Base-by-base conservation (phyloP, 768 basidiomycete species). In the Boletus huronensis region DNA sequence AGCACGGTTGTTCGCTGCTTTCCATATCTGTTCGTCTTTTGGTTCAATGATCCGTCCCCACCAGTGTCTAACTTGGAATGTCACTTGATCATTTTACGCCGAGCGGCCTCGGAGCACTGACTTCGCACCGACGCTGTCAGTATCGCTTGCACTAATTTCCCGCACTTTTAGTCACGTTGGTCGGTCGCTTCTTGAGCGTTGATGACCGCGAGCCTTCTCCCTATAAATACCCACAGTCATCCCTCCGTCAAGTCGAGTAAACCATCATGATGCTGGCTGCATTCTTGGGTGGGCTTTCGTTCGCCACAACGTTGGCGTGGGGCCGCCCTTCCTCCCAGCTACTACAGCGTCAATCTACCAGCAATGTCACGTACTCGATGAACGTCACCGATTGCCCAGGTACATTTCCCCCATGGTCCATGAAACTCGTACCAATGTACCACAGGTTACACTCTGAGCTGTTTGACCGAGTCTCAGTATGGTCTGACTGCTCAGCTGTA, bases 401-500 rank as follows among this genome's bases (percentile, higher is more conserved):
- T 72, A 57, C 3, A 11, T 46, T 21, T 13, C 29, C 13, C 1
- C 16, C 14, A 19, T 50, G 6, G 3, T 28, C 50, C 9, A 5
- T 42, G 0, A 25, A 19, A 29, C 29, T 49, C 5, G 35, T 25
- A 14, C 32, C 25, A 25, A 58, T 19, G 5, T 11, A 10, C 43
- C 8, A 17, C 51, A 83, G 87, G 87, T 16, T 89, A 88, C 60
- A 70, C 71, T 6, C 66, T 89, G 19, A 61, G 67, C 16, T 70
- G 72, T 2, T 58, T 88, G 19, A 52, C 65, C 8, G 71, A 81
- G 58, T 79, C 72, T 3, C 55, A 62, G 16, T 72, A 62, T 13
- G 84, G 85, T 25, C 70, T 89, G 26, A 78, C 73, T 0, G 87
- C 85, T 26, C 72, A 75, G 17, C 71, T 89, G 5, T 68, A 65